Evolutionary conservation across 345 rosid species (phyloP), one percentile per base, ranked within the genome.

Genomic region (Citrus hindsii): DNA sequence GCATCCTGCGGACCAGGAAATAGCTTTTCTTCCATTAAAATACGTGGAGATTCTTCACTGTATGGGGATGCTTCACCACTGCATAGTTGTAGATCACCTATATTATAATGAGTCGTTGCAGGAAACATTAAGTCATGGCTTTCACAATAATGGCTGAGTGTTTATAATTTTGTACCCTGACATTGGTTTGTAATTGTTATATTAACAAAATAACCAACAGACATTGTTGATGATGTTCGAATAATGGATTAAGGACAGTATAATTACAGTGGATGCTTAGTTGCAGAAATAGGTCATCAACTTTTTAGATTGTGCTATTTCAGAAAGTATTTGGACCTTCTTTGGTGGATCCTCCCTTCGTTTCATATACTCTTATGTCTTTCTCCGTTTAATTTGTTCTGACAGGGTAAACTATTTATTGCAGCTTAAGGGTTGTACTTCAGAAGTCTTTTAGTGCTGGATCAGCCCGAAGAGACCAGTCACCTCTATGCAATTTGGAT

Each of bases 341-440:
- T 68, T 51, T 66, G 16, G 7, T 33, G 79, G 61, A 46, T 72
- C 32, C 12, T 59, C 27, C 59, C 59, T 27, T 46, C 67, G 38
- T 73, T 71, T 42, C 40, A 59, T 75, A 14, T 13, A 28, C 24
- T 38, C 21, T 38, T 73, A 30, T 42, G 10, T 28, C 33, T 70
- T 62, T 69, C 27, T 48, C 80, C 46, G 27, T 37, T 48, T n/a
- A 42, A 77, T 19, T 53, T 40, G 21, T 46, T 73, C 69, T 74
- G 42, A 70, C 33, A 12, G 22, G 21, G 67, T 38, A 28, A 76
- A 51, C 58, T 74, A 68, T 61, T 48, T 61, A 19, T 81, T 83
- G 86, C 93, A 91, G 95, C 78, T 77, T 89, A 74, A 88, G 93
- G 77, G 71, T 85, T 85, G 73, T 86, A 76, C 91, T 88, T 65